Percentiles rank a stretch among this genome's conserved stretches.
phyloP scores from a whole-genome alignment of 768 basidiomycete genomes.

The Lactarius akahatsu region DNA sequence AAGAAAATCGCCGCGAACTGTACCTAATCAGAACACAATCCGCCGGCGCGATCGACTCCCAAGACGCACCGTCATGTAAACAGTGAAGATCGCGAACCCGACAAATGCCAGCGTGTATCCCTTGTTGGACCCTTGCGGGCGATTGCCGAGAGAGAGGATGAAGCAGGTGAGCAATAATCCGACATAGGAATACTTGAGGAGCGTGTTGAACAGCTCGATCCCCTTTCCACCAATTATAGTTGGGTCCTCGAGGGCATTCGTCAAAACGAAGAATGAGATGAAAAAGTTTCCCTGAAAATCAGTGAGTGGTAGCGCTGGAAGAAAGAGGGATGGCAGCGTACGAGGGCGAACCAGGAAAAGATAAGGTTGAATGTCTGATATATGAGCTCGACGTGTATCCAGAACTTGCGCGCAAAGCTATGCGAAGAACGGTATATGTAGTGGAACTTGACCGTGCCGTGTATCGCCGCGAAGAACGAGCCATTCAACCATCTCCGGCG shows the following conservation, averaged over 20 bases:
- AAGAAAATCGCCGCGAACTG: slow-evolving; percentile 78
- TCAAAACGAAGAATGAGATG: slow-evolving; percentile 82
- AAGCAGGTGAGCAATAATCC: slow-evolving; percentile 87
- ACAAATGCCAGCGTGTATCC: slow-evolving; percentile 83
- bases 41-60: neutral
- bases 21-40: slow-evolving; percentile 15
- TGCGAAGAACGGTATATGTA: slow-evolving; percentile 94
- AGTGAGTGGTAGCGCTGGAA: neutral
- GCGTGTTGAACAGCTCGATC: slow-evolving; percentile 70
- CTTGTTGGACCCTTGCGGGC: slow-evolving; percentile 88
- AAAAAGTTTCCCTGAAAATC: slow-evolving; percentile 73
- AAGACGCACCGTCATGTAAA: slow-evolving; percentile 88
- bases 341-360: slow-evolving; percentile 89
- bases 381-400: slow-evolving; percentile 92
- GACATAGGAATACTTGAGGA: slow-evolving; percentile 85
- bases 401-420: slow-evolving; percentile 77
- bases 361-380: slow-evolving; percentile 90
- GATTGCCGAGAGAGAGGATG: slow-evolving; percentile 83
- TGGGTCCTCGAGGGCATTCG: slow-evolving; percentile 68
- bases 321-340: slow-evolving; percentile 38
- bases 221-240: slow-evolving; percentile 52
- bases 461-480: slow-evolving; percentile 96
- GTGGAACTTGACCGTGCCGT: slow-evolving; percentile 89
- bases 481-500: slow-evolving; percentile 97
- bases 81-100: slow-evolving; percentile 85